Base-by-base conservation (phyloP, 441 rosid species). In the Adansonia madagascariensis region DNA sequence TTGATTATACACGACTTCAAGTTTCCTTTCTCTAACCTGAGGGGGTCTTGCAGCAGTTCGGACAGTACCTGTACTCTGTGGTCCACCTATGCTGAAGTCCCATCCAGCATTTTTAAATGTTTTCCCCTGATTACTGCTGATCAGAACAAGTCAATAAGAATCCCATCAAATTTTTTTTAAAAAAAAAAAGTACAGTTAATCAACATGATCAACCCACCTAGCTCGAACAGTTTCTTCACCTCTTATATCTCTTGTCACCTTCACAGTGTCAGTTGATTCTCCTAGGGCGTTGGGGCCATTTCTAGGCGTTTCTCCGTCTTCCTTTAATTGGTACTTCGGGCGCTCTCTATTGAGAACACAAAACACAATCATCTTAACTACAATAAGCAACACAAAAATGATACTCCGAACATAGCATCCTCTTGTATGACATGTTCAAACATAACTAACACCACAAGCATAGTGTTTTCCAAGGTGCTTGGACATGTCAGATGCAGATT, bases 51-150 rank as follows among this genome's bases (percentile, higher is more conserved):
- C 81, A 80, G 87, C 89, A 82, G 89, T 89, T 77, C 86, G 87
- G 53, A 93, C 87, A 66, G 97, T 93, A 77, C 93, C 97, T 47
- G 88, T 83, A 84, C 91, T 79, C 81, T 81, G 91, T 39, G 93
- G 73, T 83, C 92, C 98, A 78, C 97, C 92, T 72, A 93, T 86
- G 85, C 98, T 97, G 86, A 94, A 97, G 86, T 97, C 98, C 99
- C 99, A 97, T 57, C 97, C 99, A 79, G 97, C 89, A 86, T 82
- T 91, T 86, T 80, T 92, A 65, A 84, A 73, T 60, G 89, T 85
- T 82, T 91, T 91, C 22, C 82, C 97, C 82, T 79, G 98, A 84
- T 72, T 80, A 82, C 93, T 90, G 86, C 82, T 78, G 76, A 80
- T 61, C 20, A 75, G 69, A 81, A 61, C 24, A 66, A 62, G 79